These are phyloP conservation scores for Erucastrum elatum DNA, from an alignment of 345 rosid species.

Conservation along the genomic window DNA sequence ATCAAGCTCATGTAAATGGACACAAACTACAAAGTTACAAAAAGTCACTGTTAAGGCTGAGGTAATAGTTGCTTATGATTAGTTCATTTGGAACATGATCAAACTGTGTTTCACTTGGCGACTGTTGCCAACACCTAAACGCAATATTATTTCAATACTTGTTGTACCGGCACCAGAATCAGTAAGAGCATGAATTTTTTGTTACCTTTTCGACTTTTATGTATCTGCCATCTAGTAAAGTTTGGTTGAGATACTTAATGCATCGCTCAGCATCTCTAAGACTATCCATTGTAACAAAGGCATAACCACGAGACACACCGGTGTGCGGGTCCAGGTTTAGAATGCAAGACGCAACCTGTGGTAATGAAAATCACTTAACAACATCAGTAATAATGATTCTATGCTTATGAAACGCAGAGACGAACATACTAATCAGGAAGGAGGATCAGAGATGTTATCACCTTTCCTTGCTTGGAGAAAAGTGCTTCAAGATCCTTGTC, in stretches of 20 bases:
- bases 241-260: slow-evolving; percentile 90
- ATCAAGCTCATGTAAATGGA: no score
- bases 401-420: neutral
- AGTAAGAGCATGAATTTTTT: slow-evolving; percentile 32
- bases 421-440: neutral
- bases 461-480: slow-evolving; percentile 98
- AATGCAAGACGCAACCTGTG: slow-evolving; percentile 80
- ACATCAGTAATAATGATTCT: neutral
- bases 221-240: slow-evolving; percentile 89
- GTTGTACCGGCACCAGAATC: slow-evolving; percentile 7
- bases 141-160: slow-evolving; percentile 50
- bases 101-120: slow-evolving; percentile 60
- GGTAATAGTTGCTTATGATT: slow-evolving; percentile 57
- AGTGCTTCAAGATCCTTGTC: slow-evolving; percentile 89
- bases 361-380: slow-evolving; percentile 15
- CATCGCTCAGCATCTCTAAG: slow-evolving; percentile 86
- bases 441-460: slow-evolving; percentile 33
- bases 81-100: slow-evolving; percentile 86
- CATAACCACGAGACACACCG: slow-evolving; percentile 92
- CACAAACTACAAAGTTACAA: slow-evolving; percentile 13
- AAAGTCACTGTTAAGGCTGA: slow-evolving; percentile 44
- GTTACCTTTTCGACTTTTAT: slow-evolving; percentile 98
- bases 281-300: slow-evolving; percentile 82
- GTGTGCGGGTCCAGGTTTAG: slow-evolving; percentile 94
- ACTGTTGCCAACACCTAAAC: slow-evolving; percentile 85